Evolutionary conservation across 345 rosid species (phyloP), one percentile per base, ranked within the genome.

Genomic region (Melaleuca alternifolia): DNA sequence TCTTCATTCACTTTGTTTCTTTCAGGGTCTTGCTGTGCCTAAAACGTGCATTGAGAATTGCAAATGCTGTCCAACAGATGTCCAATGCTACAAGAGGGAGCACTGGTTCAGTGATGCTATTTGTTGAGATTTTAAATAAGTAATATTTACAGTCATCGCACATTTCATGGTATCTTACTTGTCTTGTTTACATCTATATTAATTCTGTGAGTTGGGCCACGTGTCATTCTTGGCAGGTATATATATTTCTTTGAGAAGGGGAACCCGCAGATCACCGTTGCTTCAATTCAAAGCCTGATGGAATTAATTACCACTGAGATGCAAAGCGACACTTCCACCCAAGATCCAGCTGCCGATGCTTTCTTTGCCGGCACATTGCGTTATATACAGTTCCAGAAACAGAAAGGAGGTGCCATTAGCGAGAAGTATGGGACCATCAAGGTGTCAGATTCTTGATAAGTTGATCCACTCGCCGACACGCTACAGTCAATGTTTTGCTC

Each of bases 91-190:
- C 96, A n/a, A 92, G 96, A 81, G 98, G 96, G 87, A 92, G 93
- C 92, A 89, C 96, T 14, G 98, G 96, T 88, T 94, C 99, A 24
- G 95, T 91, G 51, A 86, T 90, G 1, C 97, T 97, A 86, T 96
- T 97, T 90, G 95, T 97, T 50, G 99, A 97, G 93, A 95, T 97
- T 89, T 89, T 97, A 89, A 97, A 96, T 94, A 97, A 97, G 99
- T 96, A 96, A 33, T 30, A 18, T 30, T 50, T 83, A 53, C 30
- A 13, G 48, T 10, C 48, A 18, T 71, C 54, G 50, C 61, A 30
- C 10, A 33, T 13, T 76, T 76, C 26, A 4, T 76, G 20, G 54
- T 37, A 50, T 15, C n/a, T 28, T 61, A 41, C n/a, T 10, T n/a
- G 48, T 28, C 33, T 62, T 53, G 33, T 62, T 65, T 71, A 71